Percentiles rank a stretch among this genome's conserved stretches.
These are phyloP conservation scores for Quaeritorhiza haematococci DNA, from an alignment of 371 early-diverging fungal genomes.

Conservation along the genomic window DNA sequence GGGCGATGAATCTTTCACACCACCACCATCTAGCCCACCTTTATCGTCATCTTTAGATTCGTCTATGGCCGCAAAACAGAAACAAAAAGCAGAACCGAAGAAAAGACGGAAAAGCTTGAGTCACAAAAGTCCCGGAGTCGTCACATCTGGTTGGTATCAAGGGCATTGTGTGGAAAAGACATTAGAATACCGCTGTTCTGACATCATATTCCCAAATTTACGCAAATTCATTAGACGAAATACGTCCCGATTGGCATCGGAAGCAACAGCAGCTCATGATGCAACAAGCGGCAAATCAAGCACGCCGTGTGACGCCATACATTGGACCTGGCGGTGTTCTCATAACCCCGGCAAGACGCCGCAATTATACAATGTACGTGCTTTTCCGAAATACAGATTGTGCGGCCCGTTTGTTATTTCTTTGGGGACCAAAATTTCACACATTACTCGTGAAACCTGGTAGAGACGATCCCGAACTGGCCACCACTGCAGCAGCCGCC, in stretches of 20 bases:
- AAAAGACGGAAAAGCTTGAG: conserved; percentile 47
- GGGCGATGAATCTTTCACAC: too few relatives aligned
- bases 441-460: conserved; percentile 11
- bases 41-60: background rate
- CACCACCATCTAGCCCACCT: background rate
- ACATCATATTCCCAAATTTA: background rate
- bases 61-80: background rate
- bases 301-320: conserved; percentile 1
- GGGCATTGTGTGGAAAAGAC: too few relatives aligned
- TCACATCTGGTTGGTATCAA: conserved; percentile 57
- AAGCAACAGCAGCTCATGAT: conserved; percentile 22
- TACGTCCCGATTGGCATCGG: conserved; percentile 69
- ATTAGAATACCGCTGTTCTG: background rate
- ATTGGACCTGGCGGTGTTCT: background rate
- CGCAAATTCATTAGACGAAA: conserved; percentile 65
- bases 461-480: conserved; percentile 4
- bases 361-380: too few relatives aligned
- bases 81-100: background rate
- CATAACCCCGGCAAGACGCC: background rate
- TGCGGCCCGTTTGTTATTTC: too few relatives aligned
- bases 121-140: conserved; percentile 61
- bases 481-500: conserved; percentile 12
- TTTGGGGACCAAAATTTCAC: too few relatives aligned
- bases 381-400: too few relatives aligned
- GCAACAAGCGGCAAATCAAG: conserved; percentile 16